Base-by-base conservation (phyloP, 1,284 basidiomycete genomes). In the Cryptococcus sp. region DNA sequence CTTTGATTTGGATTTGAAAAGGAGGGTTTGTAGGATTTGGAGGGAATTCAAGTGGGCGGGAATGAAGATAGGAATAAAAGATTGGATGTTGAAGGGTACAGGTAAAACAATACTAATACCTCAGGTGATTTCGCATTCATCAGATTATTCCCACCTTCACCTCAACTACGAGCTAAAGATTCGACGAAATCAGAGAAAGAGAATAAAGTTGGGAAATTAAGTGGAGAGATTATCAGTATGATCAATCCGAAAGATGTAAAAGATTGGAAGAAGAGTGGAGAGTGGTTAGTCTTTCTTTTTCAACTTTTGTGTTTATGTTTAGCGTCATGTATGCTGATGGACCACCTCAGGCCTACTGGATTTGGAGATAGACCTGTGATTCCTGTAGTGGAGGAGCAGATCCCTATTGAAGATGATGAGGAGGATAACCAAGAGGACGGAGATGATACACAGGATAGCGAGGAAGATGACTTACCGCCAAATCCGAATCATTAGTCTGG, bases 121-220 rank as follows among this genome's bases (percentile, higher is more conserved):
- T 23, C 52, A 69, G 72, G 72, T 31, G 65, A 67, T 49, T 72
- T 68, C 53, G 71, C 70, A 0, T 61, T 72, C 46, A 60, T 72
- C 23, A 53, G 59, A 35, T 59, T 73, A 2, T 74, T 64, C 49
- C 58, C 62, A 0, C 51, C 55, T 23, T 23, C 23, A 23, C 23
- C 23, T 23, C 23, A 23, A 23, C 23, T 23, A 23, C 23, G 23
- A 23, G 23, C 23, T 23, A 23, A 23, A 3, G 61, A 53, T 41
- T 58, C 65, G 23, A 33, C 38, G n/a, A 46, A 47, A 46, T 23
- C 44, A 31, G 14, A 11, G 10, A 46, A 46, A 46, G 30, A 36
- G 36, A 42, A 41, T 13, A 43, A 41, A 30, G 37, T 5, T 5
- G 56, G 52, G 13, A 60, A 62, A 35, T 46, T 74, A 5, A 61